phyloP scores from a whole-genome alignment of 2,329 filamentous ascomycete species.

The Aspergillus fructus region DNA sequence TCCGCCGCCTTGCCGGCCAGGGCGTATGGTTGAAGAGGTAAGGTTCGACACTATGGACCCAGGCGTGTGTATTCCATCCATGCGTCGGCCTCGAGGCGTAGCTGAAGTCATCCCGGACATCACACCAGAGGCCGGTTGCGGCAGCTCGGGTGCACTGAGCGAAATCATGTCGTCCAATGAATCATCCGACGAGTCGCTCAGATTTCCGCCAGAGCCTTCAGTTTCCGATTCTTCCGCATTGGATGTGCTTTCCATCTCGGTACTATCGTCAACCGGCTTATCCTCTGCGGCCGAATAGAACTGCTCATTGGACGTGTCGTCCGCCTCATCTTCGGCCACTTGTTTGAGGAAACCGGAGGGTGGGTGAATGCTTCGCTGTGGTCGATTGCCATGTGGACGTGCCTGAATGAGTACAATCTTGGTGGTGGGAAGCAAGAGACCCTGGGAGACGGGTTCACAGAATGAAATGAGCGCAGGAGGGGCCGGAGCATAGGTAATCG shows the following conservation, averaged over 20 bases:
- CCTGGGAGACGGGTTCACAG: conserved; percentile 94
- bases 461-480: conserved; percentile 84
- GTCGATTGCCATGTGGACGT: conserved; percentile 41
- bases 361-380: conserved; percentile 46
- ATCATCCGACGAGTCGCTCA: conserved; percentile 85
- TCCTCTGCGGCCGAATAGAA: conserved; percentile 94
- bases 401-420: conserved; percentile 74
- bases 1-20: conserved; percentile 64
- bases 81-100: conserved; percentile 73
- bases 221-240: conserved; percentile 64
- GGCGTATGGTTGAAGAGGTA: conserved; percentile 77
- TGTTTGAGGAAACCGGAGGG: conserved; percentile 59
- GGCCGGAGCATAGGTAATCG: conserved; percentile 79
- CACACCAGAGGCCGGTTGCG: conserved; percentile 74
- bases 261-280: conserved; percentile 46
- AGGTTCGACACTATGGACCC: conserved; percentile 88
- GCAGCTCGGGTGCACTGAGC: conserved; percentile 73
- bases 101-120: conserved; percentile 77
- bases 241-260: conserved; percentile 54
- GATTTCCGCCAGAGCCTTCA: conserved; percentile 46
- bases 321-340: conserved; percentile 60
- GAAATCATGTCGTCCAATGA: conserved; percentile 93
- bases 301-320: conserved; percentile 84
- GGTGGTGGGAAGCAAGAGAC: conserved; percentile 71
- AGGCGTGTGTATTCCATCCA: conserved; percentile 75